Conservation (phyloP, 495 filamentous ascomycete species). For the Parachaetomium inaequale region DNA sequence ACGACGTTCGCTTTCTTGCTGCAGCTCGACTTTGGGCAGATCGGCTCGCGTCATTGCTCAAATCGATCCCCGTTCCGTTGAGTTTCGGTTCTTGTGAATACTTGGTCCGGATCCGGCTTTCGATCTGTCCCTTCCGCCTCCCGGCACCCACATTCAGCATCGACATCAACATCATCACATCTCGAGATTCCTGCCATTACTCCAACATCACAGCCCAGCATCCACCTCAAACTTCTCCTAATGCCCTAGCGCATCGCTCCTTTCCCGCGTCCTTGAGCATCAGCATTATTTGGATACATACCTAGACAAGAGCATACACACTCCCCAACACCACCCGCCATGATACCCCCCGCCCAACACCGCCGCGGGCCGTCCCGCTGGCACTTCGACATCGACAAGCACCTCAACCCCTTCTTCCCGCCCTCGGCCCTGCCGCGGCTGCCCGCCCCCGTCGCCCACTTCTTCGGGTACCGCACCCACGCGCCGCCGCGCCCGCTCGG, state of each 20-base stretch:
- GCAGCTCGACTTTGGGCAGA: neutral
- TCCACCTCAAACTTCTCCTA: too few relatives aligned
- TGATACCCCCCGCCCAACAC: neutral
- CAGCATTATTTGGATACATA: neutral
- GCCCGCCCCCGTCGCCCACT: conserved; percentile 46
- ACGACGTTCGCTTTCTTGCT: neutral
- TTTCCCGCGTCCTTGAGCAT: neutral
- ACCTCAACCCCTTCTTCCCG: conserved; percentile 61
- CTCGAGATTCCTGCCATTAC: neutral
- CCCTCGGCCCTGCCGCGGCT: conserved; percentile 43
- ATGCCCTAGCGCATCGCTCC: neutral
- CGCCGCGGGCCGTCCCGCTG: conserved; percentile 26
- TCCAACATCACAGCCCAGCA: neutral
- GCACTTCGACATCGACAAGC: conserved; percentile 64
- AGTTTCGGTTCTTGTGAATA: neutral
- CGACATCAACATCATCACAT: neutral
- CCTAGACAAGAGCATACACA: neutral
- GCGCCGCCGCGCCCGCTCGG: conserved; percentile 35
- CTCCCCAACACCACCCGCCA: neutral
- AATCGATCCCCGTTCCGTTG: neutral
- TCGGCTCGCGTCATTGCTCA: neutral
- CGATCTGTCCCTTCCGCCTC: neutral
- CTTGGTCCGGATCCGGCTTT: neutral
- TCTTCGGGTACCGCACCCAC: conserved; percentile 50
- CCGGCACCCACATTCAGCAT: neutral